These are phyloP conservation scores for Verticillium longisporum DNA, from an alignment of 2,329 filamentous ascomycete genomes.

Conservation along the genomic window DNA sequence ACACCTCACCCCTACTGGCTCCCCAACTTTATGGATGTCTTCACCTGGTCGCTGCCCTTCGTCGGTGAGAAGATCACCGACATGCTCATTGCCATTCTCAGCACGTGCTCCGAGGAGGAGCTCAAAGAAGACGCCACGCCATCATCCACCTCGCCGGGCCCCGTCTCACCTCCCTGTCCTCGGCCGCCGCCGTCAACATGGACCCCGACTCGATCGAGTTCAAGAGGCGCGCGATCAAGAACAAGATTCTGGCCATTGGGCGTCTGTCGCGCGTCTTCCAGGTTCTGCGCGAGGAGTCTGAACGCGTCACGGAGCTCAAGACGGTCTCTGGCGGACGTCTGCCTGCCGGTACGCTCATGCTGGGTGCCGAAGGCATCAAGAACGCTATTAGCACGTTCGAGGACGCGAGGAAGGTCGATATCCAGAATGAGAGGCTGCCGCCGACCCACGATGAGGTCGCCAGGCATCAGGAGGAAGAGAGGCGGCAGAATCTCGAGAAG, in stretches of 20 bases:
- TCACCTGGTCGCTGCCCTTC: conserved; percentile 99
- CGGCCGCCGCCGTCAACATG: conserved; percentile 29
- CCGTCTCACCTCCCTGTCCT: conserved; percentile 61
- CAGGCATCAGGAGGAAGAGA: conserved; percentile 73
- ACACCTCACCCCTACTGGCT: conserved; percentile 99
- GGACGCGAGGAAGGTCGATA: conserved; percentile 90
- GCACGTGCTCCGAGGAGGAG: conserved; percentile 98
- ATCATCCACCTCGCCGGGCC: conserved; percentile 61
- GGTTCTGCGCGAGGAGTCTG: conserved; percentile 92
- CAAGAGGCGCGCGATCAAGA: conserved; percentile 96
- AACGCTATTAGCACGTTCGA: conserved; percentile 96
- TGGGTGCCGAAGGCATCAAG: conserved; percentile 97
- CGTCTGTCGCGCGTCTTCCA: conserved; percentile 97
- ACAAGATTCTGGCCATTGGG: conserved; percentile 98
- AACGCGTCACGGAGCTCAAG: conserved; percentile 95
- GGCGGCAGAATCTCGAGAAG: conserved; percentile 76
- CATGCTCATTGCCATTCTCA: conserved; percentile 97
- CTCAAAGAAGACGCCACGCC: conserved; percentile 82
- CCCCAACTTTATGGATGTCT: conserved; percentile 99
- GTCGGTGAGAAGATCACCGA: conserved; percentile 99
- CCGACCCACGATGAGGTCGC: conserved; percentile 89
- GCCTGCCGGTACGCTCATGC: conserved; percentile 93
- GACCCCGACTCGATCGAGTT: conserved; percentile 87
- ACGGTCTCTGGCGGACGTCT: conserved; percentile 88
- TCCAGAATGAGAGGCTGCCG: conserved; percentile 92